Base-by-base conservation (phyloP, 148 eudicot genomes). In the Suaeda aralocaspica region DNA sequence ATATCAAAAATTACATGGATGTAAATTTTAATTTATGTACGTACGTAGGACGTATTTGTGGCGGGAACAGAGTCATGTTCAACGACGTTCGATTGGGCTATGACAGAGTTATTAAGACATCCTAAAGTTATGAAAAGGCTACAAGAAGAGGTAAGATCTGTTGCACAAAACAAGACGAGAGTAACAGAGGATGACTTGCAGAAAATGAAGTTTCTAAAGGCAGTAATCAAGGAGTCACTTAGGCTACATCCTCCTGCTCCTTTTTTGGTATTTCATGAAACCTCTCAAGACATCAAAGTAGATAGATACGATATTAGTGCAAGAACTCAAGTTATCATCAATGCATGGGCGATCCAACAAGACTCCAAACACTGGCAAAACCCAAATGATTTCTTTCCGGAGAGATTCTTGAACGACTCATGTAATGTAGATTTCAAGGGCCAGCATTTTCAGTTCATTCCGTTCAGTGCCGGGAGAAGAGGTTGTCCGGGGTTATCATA, bases 171-270 rank as follows among this genome's bases (percentile, higher is more conserved):
- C 8, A 61, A 59, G 3, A 18, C 61, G 22, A 39, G 26, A 19
- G 18, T 63, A 36, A 63, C 66, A 2, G 51, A 41, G 25, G 9
- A 64, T 42, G 67, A 61, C 14, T 39, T 64, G 15, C 5, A 42
- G 49, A 42, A 64, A 30, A 64, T 72, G 76, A 36, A 5, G 5
- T 72, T 64, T 34, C 31, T 72, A 4, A 65, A 66, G 33, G 66
- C 77, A 16, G 71, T 73, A 10, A 66, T 73, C 31, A 74, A 74
- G 36, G 77, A 74, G 59, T 67, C 67, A 13, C 59, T 74, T 9
- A 33, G 72, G 25, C n/a, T 74, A 50, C 77, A 74, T 36, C 67
- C 77, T 59, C 77, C 77, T 2, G 59, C 11, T 21, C 72, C 77
- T 0, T 56, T 74, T 10, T 7, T 13, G 2, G 31, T 24, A 25